A percentile compares a stretch with the other conserved stretches of the same genome.
phyloP scores from a whole-genome alignment of 2,329 filamentous ascomycete species.

The Fusarium sp. region DNA sequence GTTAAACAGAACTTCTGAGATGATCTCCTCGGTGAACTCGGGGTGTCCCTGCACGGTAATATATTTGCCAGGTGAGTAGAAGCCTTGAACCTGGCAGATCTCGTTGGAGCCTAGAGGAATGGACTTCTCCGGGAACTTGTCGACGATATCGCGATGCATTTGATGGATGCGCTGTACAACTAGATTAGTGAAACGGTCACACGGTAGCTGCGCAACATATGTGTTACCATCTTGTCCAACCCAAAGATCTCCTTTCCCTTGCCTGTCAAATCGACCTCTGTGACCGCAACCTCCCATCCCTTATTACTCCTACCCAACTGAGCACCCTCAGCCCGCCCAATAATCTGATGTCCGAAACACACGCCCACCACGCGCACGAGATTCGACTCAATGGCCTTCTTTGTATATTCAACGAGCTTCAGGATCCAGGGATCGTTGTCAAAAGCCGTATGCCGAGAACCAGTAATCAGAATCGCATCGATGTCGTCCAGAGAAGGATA shows the following conservation, averaged over 20 bases:
- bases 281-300: slow-evolving; percentile 62
- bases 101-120: slow-evolving; percentile 57
- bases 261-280: slow-evolving; percentile 55
- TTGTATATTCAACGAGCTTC: slow-evolving; percentile 56
- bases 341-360: slow-evolving; percentile 64
- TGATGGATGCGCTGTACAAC: slow-evolving; percentile 56
- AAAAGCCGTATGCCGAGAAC: slow-evolving; percentile 70
- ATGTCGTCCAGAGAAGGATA: slow-evolving; percentile 81
- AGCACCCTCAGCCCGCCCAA: slow-evolving; percentile 58
- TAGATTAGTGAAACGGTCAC: slow-evolving; percentile 68
- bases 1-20: slow-evolving; percentile 56
- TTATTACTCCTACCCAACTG: slow-evolving; percentile 54
- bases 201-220: slow-evolving; percentile 62
- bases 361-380: slow-evolving; percentile 72
- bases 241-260: slow-evolving; percentile 57
- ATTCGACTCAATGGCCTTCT: slow-evolving; percentile 49
- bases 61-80: slow-evolving; percentile 56
- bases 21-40: slow-evolving; percentile 58
- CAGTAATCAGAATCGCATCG: slow-evolving; percentile 86
- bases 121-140: slow-evolving; percentile 55
- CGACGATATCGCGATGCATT: slow-evolving; percentile 62
- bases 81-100: slow-evolving; percentile 58
- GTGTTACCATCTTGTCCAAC: slow-evolving; percentile 51
- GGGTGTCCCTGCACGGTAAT: slow-evolving; percentile 63
- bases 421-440: slow-evolving; percentile 60